Base-by-base conservation (phyloP, 2,329 filamentous ascomycete genomes). In the Chrysosporium keratinophilum region DNA sequence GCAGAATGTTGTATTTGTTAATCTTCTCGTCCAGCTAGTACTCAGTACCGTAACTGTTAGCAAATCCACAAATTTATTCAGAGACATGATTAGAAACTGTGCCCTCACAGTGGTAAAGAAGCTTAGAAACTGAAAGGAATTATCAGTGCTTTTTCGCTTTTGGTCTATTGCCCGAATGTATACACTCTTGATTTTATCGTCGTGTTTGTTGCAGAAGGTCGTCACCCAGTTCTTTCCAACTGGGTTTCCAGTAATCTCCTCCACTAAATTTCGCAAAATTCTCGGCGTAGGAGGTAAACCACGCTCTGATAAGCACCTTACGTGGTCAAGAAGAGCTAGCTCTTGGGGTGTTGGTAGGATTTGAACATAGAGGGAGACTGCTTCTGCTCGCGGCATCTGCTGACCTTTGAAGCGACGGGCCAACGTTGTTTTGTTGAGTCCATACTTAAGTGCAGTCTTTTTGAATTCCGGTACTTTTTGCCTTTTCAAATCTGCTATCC, bases 121-220 rank as follows among this genome's bases (percentile, higher is more conserved):
- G 23, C 46, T 31, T 4, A 9, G 34, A 50, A 45, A 56, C 28
- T 51, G 46, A 19, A 28, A 15, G 20, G 33, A 33, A 37, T 56
- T 56, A 49, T 56, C 50, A 28, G 50, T 45, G 19, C 19, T 42
- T 20, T 53, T 52, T 23, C 45, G 19, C n/a, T 47, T 17, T 35
- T 51, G 19, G 45, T 57, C 28, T 20, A 57, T 51, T 34, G 23
- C n/a, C 19, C 10, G 19, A 39, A 54, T n/a, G 34, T 57, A 52
- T 41, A 56, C 11, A 28, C 37, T 47, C 20, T 54, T 34, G 9
- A 54, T 54, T 14, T 28, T 14, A 17, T 41, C 14, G 14, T 48
- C 31, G 15, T 54, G n/a, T 4, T 17, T 19, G 12, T 50, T 23
- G n/a, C 23, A 11, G 20, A 54, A 54, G 15, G 35, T n/a, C 10